Base-by-base conservation (phyloP, 2,329 filamentous ascomycete species). In the Aspergillus fructus region DNA sequence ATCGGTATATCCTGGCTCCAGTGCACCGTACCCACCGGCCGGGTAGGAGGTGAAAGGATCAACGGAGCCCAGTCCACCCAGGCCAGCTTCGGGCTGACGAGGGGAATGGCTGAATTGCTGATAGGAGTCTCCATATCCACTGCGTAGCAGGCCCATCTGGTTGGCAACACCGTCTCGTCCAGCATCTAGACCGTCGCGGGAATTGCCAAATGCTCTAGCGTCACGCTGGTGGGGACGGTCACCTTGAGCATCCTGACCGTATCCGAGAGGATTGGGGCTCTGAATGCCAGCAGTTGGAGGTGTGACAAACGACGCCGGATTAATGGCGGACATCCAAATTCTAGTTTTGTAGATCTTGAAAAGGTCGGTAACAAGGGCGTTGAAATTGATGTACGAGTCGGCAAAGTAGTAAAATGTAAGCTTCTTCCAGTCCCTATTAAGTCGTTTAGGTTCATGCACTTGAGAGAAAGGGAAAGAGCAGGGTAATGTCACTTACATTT, bases 321-420 rank as follows among this genome's bases (percentile, higher is more conserved):
- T 99, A 74, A 99, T 96, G 4, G 94, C 94, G 4, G 93, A 97
- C 91, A 99, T 96, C 94, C 94, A 99, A 68, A 99, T 99, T 66
- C 96, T 87, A 21, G 93, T 96, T 80, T 99, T 99, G 83, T 97
- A 99, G 61, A 97, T 93, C 77, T 97, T 97, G 84, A 97, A 99
- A 12, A 99, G 82, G 71, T 99, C 94, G 0, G 93, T 96, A 53
- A 99, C 94, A 15, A 99, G 85, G 2, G 91, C 91, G 73, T 99
- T 99, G 83, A 99, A 99, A 78, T 97, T 97, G 81, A 99, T 96
- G 73, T 99, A 99, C 0, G 91, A 87, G 70, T 97, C 93, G 53
- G 94, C 93, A 72, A 97, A 99, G 77, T 97, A 99, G 79, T 97
- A 99, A 76, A 97, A 97, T 0, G 96, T 99, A 55, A 99, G 80